Percentiles rank a stretch among this genome's conserved stretches.
These are phyloP conservation scores for Boechera divaricarpa DNA, from an alignment of 345 rosid genomes.

Conservation along the genomic window DNA sequence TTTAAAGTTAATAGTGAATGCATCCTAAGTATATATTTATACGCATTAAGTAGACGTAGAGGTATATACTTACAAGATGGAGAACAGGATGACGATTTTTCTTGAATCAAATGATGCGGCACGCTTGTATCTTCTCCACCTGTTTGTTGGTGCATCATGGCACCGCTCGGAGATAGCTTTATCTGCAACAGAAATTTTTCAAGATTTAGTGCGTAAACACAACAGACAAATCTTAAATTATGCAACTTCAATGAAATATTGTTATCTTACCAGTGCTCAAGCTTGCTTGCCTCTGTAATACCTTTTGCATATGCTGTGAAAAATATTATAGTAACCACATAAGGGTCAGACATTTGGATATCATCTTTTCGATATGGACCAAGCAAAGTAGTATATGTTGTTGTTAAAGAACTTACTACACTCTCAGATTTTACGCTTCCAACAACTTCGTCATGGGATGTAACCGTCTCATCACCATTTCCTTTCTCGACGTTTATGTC, in stretches of 20 bases:
- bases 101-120: slow-evolving; percentile 86
- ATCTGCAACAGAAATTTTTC: slow-evolving; percentile 49
- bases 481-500: slow-evolving; percentile 70
- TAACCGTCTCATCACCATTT: slow-evolving; percentile 46
- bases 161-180: slow-evolving; percentile 62
- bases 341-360: slow-evolving; percentile 19
- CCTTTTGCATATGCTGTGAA: slow-evolving; percentile 66
- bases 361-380: slow-evolving; percentile 22
- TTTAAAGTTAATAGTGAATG: neutral
- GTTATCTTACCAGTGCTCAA: slow-evolving; percentile 58
- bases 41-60: neutral
- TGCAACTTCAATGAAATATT: slow-evolving; percentile 29
- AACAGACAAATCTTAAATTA: neutral
- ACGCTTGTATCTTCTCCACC: slow-evolving; percentile 90
- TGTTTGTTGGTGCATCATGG: slow-evolving; percentile 72
- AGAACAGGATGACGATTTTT: slow-evolving; percentile 81
- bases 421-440: slow-evolving; percentile 59
- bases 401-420: slow-evolving; percentile 46
- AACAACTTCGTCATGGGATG: slow-evolving; percentile 52
- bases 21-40: neutral
- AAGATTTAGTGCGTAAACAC: slow-evolving; percentile 8
- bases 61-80: slow-evolving; percentile 66
- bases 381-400: slow-evolving; percentile 1
- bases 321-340: slow-evolving; percentile 3
- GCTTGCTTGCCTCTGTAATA: slow-evolving; percentile 87